These are phyloP conservation scores for Blastobotrys peoriensis DNA, from an alignment of 805 yeast species.

Conservation along the genomic window DNA sequence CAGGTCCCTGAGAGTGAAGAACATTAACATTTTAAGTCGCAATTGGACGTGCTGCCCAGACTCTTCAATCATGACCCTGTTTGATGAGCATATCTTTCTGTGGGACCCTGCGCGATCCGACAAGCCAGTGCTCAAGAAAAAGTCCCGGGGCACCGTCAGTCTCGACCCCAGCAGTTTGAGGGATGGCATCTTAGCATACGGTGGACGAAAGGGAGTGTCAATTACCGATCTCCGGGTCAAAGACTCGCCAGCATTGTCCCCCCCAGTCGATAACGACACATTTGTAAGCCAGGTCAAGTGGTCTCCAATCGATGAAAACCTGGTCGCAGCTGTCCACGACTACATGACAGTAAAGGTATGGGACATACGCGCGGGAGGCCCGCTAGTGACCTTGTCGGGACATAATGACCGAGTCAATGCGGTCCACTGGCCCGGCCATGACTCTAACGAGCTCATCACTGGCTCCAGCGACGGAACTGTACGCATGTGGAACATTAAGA, in stretches of 20 bases:
- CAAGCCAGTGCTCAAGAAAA: constrained; percentile 50
- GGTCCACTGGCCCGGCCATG: constrained; percentile 52
- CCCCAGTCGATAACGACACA: constrained; percentile 31
- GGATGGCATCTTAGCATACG: constrained; percentile 52
- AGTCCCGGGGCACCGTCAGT: constrained; percentile 44
- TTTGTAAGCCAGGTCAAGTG: constrained; percentile 48
- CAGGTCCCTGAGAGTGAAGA: constrained; percentile 28
- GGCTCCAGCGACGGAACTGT: constrained; percentile 62
- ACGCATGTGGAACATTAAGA: constrained; percentile 55
- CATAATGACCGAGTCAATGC: constrained; percentile 51
- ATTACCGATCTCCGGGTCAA: constrained; percentile 61
- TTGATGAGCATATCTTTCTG: constrained; percentile 62
- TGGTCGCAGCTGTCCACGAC: constrained; percentile 58
- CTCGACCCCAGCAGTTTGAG: constrained; percentile 44
- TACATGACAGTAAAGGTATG: constrained; percentile 58
- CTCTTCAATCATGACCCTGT: constrained; percentile 52
- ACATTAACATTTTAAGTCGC: constrained; percentile 34
- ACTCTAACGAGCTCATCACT: constrained; percentile 39
- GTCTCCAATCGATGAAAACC: constrained; percentile 55
- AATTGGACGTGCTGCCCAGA: constrained; percentile 40
- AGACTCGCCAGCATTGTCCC: constrained; percentile 40
- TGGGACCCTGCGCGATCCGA: constrained; percentile 67
- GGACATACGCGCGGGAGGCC: constrained; percentile 62
- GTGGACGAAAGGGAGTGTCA: constrained; percentile 64
- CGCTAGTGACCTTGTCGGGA: constrained; percentile 48